Evolutionary conservation across 495 filamentous ascomycete species (phyloP).

Genomic region (Xylaria venustula): DNA sequence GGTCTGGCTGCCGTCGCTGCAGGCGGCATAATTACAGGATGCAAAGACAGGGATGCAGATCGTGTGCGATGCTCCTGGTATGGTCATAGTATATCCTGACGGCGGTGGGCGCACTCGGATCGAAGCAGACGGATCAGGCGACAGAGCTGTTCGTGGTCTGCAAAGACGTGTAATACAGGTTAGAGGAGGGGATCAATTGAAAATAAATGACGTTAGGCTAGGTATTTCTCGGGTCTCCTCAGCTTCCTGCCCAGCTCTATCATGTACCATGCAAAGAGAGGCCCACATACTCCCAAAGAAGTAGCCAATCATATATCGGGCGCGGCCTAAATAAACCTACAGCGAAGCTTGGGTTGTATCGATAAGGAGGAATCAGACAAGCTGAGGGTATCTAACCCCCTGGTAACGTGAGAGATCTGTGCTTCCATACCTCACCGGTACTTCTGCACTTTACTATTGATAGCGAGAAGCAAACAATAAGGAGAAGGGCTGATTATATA

Average conservation of each 20-base stretch:
- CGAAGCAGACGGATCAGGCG: background rate
- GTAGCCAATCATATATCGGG: background rate
- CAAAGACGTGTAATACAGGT: background rate
- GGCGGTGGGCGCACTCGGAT: background rate
- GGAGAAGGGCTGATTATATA: too few relatives aligned
- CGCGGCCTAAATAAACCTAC: background rate
- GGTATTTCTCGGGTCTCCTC: background rate
- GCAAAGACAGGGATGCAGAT: background rate
- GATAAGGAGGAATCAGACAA: too few relatives aligned
- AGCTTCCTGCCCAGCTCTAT: background rate
- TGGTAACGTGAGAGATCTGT: too few relatives aligned
- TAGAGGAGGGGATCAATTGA: background rate
- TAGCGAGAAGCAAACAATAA: too few relatives aligned
- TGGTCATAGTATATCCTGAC: too few relatives aligned
- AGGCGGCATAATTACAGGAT: constrained; percentile 32
- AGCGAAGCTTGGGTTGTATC: too few relatives aligned
- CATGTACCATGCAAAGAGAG: background rate
- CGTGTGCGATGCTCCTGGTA: background rate
- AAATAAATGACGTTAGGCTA: constrained; percentile 6
- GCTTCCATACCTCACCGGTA: too few relatives aligned
- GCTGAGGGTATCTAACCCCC: too few relatives aligned
- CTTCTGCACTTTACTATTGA: too few relatives aligned
- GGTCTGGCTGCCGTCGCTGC: constrained; percentile 18
- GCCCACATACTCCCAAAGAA: background rate
- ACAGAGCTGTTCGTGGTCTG: background rate